These are phyloP conservation scores for Ophiostoma perfectum DNA, from an alignment of 2,329 filamentous ascomycete genomes.

Conservation along the genomic window DNA sequence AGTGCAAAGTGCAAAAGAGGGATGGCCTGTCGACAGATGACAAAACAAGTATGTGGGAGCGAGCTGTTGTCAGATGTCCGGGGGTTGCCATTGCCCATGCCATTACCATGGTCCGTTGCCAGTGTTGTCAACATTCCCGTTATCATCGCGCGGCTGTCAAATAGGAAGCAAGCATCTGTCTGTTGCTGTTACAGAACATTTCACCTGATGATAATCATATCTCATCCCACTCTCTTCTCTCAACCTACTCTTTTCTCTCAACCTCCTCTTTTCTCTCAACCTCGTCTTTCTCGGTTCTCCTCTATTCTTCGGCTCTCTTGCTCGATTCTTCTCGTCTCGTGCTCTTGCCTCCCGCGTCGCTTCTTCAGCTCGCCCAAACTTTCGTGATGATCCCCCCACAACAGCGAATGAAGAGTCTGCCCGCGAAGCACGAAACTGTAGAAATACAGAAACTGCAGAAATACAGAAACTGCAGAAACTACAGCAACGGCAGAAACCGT, in stretches of 20 bases:
- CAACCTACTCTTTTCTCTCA: neutral
- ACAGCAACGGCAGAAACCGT: neutral
- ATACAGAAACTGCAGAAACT: neutral
- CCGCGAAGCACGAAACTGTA: neutral
- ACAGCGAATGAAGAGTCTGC: neutral
- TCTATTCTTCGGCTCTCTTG: neutral
- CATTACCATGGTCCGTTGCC: neutral
- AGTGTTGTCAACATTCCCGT: neutral
- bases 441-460: neutral
- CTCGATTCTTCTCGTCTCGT: neutral
- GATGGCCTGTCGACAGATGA: neutral
- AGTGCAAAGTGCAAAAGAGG: neutral
- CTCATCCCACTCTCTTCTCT: neutral
- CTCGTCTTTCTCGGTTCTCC: neutral
- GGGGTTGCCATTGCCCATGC: neutral
- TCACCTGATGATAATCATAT: neutral
- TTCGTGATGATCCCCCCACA: neutral
- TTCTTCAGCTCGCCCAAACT: neutral
- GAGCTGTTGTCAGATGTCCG: neutral
- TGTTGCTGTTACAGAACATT: neutral
- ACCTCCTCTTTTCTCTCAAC: neutral
- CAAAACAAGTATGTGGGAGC: neutral
- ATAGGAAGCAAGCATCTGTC: neutral
- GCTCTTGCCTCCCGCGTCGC: neutral
- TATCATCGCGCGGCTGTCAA: neutral